Evolutionary conservation across 2,329 filamentous ascomycete species (phyloP).

Genomic region (Calonectria hawksworthii): DNA sequence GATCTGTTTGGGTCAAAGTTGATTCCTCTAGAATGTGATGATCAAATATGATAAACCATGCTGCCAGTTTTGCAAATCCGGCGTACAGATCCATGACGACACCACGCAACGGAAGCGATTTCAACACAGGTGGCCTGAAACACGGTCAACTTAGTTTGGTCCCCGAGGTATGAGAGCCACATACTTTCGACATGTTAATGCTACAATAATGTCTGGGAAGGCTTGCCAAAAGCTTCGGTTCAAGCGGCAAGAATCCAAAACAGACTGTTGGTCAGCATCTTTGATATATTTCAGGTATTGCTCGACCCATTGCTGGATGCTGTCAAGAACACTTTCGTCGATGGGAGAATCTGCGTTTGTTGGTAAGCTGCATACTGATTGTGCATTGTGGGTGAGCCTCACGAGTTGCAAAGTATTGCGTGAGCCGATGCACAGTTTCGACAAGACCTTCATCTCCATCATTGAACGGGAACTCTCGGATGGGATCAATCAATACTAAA

Average conservation of each 20-base stretch:
- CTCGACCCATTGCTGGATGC: slow-evolving; percentile 65
- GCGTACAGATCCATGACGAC: slow-evolving; percentile 53
- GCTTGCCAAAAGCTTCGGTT: slow-evolving; percentile 65
- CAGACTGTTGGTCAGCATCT: slow-evolving; percentile 49
- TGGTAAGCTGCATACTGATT: slow-evolving; percentile 33
- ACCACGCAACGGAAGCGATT: slow-evolving; percentile 46
- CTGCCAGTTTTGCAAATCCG: slow-evolving; percentile 64
- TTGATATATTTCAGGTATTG: slow-evolving; percentile 60
- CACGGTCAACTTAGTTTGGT: slow-evolving; percentile 16
- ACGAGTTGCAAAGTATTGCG: slow-evolving; percentile 54
- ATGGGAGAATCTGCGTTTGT: slow-evolving; percentile 55
- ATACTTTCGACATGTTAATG: slow-evolving; percentile 56
- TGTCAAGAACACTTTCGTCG: slow-evolving; percentile 60
- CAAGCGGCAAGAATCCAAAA: slow-evolving; percentile 59
- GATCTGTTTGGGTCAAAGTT: slow-evolving; percentile 16
- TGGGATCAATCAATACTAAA: slow-evolving; percentile 55
- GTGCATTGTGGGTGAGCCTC: slow-evolving; percentile 23
- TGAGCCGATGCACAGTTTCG: slow-evolving; percentile 53
- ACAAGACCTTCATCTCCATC: slow-evolving; percentile 48
- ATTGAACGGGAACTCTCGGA: slow-evolving; percentile 62
- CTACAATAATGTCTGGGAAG: slow-evolving; percentile 64
- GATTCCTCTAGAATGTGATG: slow-evolving; percentile 37
- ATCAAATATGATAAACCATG: slow-evolving; percentile 67
- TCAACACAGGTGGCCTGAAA: slow-evolving; percentile 44
- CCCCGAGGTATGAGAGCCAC: slow-evolving; percentile 30